Evolutionary conservation across 352 stramenopile genomes (phyloP), one percentile per base, ranked within the genome.

Genomic region (Phytophthora fragariae): DNA sequence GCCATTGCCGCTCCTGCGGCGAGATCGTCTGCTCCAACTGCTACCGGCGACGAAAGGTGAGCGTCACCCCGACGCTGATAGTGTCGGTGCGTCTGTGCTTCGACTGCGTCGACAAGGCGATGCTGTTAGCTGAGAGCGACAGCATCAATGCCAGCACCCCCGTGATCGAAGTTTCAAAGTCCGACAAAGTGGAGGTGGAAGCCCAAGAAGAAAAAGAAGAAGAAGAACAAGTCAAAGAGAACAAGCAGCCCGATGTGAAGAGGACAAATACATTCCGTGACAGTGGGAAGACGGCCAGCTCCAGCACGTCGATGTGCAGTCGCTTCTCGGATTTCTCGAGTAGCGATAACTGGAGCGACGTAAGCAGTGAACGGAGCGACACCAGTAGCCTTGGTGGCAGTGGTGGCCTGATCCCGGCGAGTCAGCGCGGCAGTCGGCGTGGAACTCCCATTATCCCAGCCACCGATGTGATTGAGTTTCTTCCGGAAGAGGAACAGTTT

Each of bases 11-110:
- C 37, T 86, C 75, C 1, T 97, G 90, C 39, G 90, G 89, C 11
- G 88, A 95, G 31, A 77, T 97, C 24, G 83, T 96, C 15, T 97
- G 90, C 66, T 87, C 79, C 59, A 80, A 73, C 14, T 97, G 90
- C 77, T 93, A 91, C 49, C 73, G 79, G 8, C 81, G 87, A 46
- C 81, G 87, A 41, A 77, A 80, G 21, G 87, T 96, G 6, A 75
- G 78, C 19, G 76, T 85, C 7, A 76, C 70, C 1, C 39, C 68
- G 6, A 72, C 65, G 0, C 49, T 85, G 27, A 76, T 82, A 65
- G 66, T 84, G 21, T 81, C 71, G 10, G 83, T 85, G 12, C 83
- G 84, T 11, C 80, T 96, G 12, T 96, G 89, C 73, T 89, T 93
- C 9, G 84, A 92, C 61, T 96, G 89, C 63, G 86, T 96, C 55